A percentile compares a stretch with the other conserved stretches of the same genome.
These are phyloP conservation scores for Stagonosporopsis cucurbitacearum DNA, from an alignment of 2,329 filamentous ascomycete genomes.

Conservation along the genomic window DNA sequence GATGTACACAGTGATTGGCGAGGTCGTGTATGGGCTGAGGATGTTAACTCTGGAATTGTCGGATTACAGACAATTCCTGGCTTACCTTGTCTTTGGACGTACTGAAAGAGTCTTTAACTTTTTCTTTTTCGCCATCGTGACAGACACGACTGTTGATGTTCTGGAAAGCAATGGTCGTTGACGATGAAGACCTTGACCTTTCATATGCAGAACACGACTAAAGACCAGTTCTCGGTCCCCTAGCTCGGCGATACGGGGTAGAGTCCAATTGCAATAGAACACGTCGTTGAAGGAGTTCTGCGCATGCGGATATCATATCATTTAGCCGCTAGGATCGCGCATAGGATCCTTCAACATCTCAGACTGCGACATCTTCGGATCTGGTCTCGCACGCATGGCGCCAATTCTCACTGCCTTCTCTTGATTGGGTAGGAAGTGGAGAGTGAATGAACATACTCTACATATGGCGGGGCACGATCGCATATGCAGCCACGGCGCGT, in stretches of 20 bases:
- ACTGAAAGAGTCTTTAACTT: background rate
- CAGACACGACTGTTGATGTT: background rate
- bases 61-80: background rate
- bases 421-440: background rate
- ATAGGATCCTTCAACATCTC: background rate
- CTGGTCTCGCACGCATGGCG: background rate
- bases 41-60: background rate
- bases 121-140: background rate
- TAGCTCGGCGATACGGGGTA: background rate
- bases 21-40: background rate
- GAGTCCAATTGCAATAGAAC: background rate
- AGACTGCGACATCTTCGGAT: background rate
- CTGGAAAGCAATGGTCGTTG: background rate
- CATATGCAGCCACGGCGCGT: background rate
- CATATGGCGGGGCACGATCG: background rate
- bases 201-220: background rate
- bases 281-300: background rate
- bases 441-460: background rate
- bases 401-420: background rate
- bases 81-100: background rate
- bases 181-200: background rate
- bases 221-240: background rate
- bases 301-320: background rate
- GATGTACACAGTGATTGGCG: background rate
- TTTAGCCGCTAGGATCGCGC: background rate